Percentiles rank a stretch among this genome's conserved stretches.
Evolutionary conservation across 257 asterid species (phyloP).

Genomic region (Craterostigma plantagineum): DNA sequence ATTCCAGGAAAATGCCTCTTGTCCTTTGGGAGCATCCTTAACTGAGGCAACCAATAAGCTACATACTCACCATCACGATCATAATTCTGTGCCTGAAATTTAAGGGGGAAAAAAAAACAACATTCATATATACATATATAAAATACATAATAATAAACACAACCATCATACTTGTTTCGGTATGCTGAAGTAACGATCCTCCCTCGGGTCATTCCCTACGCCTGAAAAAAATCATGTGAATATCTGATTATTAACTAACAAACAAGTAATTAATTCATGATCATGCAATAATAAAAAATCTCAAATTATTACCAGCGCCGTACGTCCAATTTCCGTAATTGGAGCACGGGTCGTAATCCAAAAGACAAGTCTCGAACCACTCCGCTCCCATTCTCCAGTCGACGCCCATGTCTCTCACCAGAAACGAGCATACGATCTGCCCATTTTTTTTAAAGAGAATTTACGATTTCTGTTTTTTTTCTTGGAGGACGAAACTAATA

Average conservation of each 20-base stretch:
- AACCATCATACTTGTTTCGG: conserved; percentile 53
- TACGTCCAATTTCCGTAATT: conserved; percentile 95
- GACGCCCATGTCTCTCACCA: conserved; percentile 88
- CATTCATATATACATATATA: not conserved
- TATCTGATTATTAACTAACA: no score
- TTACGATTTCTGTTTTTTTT: no score
- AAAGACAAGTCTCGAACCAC: conserved; percentile 90
- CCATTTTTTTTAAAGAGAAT: no score
- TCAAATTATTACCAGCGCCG: conserved; percentile 91
- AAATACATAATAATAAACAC: conserved; percentile 3
- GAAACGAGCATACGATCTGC: conserved; percentile 92
- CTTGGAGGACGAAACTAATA: no score
- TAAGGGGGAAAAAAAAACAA: no score
- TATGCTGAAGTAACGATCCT: conserved; percentile 92
- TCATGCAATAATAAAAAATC: no score
- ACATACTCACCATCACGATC: conserved; percentile 82
- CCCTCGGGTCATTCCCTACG: conserved; percentile 92
- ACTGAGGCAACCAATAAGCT: conserved; percentile 66
- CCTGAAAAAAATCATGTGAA: conserved; percentile 22
- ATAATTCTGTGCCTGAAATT: conserved; percentile 73
- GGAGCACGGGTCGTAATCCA: conserved; percentile 94
- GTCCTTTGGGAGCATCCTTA: conserved; percentile 49
- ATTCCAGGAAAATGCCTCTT: conserved; percentile 56
- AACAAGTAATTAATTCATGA: no score
- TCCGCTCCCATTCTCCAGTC: conserved; percentile 99